phyloP scores from a whole-genome alignment of 179 eudicot genomes.

The Kewa caespitosa region DNA sequence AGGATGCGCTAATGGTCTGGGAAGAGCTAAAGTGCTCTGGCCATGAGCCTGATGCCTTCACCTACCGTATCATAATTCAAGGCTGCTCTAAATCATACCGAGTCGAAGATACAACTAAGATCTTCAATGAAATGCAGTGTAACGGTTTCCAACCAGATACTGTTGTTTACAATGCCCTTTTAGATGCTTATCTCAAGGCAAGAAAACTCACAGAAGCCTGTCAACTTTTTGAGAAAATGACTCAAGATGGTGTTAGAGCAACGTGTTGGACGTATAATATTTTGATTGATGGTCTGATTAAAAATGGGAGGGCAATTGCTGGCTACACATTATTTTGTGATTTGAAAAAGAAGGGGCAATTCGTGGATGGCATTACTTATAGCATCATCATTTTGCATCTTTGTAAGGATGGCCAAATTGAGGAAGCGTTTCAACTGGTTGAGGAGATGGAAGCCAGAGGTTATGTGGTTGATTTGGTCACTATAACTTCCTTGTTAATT shows the following conservation, averaged over 20 bases:
- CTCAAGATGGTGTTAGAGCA: slow-evolving; percentile 70
- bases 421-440: slow-evolving; percentile 64
- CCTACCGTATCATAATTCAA: slow-evolving; percentile 79
- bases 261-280: slow-evolving; percentile 84
- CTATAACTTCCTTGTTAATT: slow-evolving; percentile 65
- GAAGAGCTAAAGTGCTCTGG: slow-evolving; percentile 84
- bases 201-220: slow-evolving; percentile 75
- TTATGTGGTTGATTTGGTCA: slow-evolving; percentile 77
- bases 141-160: slow-evolving; percentile 70
- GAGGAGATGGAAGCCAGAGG: slow-evolving; percentile 94
- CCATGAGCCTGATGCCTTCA: slow-evolving; percentile 76
- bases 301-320: slow-evolving; percentile 72
- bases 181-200: slow-evolving; percentile 76
- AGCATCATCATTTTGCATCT: slow-evolving; percentile 71
- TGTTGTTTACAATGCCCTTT: slow-evolving; percentile 66
- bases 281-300: slow-evolving; percentile 76
- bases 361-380: slow-evolving; percentile 78
- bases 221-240: slow-evolving; percentile 79
- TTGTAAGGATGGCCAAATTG: slow-evolving; percentile 59
- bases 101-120: slow-evolving; percentile 56
- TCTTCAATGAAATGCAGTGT: slow-evolving; percentile 75
- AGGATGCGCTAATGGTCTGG: slow-evolving; percentile 77
- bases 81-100: slow-evolving; percentile 80
- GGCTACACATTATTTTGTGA: slow-evolving; percentile 68
- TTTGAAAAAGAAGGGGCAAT: slow-evolving; percentile 78